These are phyloP conservation scores for Erucastrum elatum DNA, from an alignment of 345 rosid genomes.

Conservation along the genomic window DNA sequence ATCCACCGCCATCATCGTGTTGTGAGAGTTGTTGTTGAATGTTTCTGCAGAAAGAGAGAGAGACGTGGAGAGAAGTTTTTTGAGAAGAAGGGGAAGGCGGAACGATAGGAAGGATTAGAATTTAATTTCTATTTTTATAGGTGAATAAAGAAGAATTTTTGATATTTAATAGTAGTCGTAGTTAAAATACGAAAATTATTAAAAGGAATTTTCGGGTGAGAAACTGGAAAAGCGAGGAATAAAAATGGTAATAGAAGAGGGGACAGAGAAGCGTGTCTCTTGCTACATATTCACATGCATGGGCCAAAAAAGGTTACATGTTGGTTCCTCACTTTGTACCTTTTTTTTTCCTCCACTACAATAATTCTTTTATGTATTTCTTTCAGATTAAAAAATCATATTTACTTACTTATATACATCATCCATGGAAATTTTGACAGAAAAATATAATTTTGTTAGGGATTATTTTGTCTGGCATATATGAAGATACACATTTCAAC, in stretches of 20 bases:
- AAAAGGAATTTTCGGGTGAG: slow-evolving; percentile 13
- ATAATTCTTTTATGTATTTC: background rate
- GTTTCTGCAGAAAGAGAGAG: slow-evolving; percentile 25
- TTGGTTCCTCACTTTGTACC: slow-evolving; percentile 26
- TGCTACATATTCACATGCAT: slow-evolving; percentile 42
- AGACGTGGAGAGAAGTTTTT: slow-evolving; percentile 27
- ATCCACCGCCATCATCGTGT: slow-evolving; percentile 60
- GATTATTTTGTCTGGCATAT: background rate
- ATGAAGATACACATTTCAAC: background rate
- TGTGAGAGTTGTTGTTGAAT: slow-evolving; percentile 20
- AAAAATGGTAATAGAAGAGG: slow-evolving; percentile 23
- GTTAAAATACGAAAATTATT: background rate
- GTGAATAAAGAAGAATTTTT: background rate
- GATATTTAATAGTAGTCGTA: background rate
- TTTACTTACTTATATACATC: background rate
- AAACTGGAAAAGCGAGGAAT: slow-evolving; percentile 14
- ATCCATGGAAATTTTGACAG: background rate
- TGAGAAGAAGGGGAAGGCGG: slow-evolving; percentile 24
- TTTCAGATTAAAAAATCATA: background rate
- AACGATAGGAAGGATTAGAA: slow-evolving; percentile 17
- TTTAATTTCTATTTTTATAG: slow-evolving; percentile 24
- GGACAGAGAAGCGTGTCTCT: slow-evolving; percentile 40
- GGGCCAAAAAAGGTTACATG: slow-evolving; percentile 40
- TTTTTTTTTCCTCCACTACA: slow-evolving; percentile 7
- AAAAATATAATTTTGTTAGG: background rate